Evolutionary conservation across 2,329 filamentous ascomycete species (phyloP).

Genomic region (Bipolaris zeicola): DNA sequence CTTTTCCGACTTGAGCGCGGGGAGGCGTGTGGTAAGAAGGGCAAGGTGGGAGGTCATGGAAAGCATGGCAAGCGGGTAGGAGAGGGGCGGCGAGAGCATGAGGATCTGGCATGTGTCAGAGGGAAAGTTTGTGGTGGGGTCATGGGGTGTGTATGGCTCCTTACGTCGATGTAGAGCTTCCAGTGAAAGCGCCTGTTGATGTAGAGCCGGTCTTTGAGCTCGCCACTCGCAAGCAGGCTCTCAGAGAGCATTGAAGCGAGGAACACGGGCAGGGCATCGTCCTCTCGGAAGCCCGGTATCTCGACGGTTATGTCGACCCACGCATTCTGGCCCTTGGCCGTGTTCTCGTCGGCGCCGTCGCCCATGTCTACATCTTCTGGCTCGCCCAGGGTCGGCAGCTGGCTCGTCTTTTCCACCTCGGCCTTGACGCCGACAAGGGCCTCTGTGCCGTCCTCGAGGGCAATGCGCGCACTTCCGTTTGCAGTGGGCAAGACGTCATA

Average conservation of each 20-base stretch:
- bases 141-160: constrained; percentile 37
- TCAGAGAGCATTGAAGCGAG: constrained; percentile 87
- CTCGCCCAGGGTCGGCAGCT: constrained; percentile 32
- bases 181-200: constrained; percentile 95
- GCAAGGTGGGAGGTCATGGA: constrained; percentile 93
- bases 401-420: constrained; percentile 78
- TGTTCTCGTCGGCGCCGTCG: constrained; percentile 33
- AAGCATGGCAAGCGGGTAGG: constrained; percentile 90
- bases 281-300: constrained; percentile 87
- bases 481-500: constrained; percentile 86
- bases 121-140: neutral
- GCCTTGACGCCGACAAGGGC: constrained; percentile 95
- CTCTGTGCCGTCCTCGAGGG: constrained; percentile 93
- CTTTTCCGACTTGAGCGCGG: constrained; percentile 81
- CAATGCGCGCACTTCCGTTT: constrained; percentile 91
- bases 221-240: constrained; percentile 75
- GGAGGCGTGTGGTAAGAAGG: constrained; percentile 83
- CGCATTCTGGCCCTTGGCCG: constrained; percentile 59
- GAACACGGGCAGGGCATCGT: constrained; percentile 88
- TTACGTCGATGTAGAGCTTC: constrained; percentile 92
- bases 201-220: constrained; percentile 70
- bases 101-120: constrained; percentile 67
- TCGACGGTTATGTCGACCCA: constrained; percentile 94
- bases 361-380: constrained; percentile 50
- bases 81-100: constrained; percentile 88